A percentile compares a stretch with the other conserved stretches of the same genome.
These are phyloP conservation scores for Aegilops tauschii DNA, from an alignment of 176 grass and related monocot species.

Conservation along the genomic window DNA sequence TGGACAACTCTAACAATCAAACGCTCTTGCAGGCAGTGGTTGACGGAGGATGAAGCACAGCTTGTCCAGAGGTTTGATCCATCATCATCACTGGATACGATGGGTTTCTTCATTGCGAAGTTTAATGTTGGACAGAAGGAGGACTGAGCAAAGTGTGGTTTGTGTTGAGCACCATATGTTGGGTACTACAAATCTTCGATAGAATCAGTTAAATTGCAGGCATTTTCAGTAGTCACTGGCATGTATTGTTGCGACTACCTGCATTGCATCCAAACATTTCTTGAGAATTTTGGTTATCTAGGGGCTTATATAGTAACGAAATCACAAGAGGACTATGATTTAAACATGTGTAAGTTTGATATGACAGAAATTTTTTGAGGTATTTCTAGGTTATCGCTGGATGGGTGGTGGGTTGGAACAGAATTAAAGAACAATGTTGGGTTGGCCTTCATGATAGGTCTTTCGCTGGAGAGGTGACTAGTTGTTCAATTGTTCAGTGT, in stretches of 20 bases:
- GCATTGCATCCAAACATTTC: neutral
- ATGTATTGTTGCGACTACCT: neutral
- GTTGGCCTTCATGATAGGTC: neutral
- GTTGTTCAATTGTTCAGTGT: neutral
- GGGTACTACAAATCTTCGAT: neutral
- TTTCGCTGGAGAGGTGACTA: neutral
- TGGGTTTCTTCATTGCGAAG: constrained; percentile 97
- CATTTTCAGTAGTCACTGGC: neutral
- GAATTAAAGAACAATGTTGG: neutral
- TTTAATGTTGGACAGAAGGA: constrained; percentile 61
- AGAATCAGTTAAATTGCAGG: neutral
- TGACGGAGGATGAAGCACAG: constrained; percentile 68
- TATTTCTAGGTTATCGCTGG: neutral
- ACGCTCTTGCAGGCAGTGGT: constrained; percentile 60
- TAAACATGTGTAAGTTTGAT: neutral
- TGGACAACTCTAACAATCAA: neutral
- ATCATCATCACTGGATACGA: constrained; percentile 76
- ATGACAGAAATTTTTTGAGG: neutral
- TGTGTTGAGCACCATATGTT: neutral
- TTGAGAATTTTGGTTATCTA: neutral
- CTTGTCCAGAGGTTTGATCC: constrained; percentile 97
- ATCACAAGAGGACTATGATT: neutral
- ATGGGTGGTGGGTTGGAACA: neutral
- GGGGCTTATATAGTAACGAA: neutral
- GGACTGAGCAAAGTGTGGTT: neutral